Evolutionary conservation across 345 rosid genomes (phyloP).

Genomic region (Dovyalis caffra): DNA sequence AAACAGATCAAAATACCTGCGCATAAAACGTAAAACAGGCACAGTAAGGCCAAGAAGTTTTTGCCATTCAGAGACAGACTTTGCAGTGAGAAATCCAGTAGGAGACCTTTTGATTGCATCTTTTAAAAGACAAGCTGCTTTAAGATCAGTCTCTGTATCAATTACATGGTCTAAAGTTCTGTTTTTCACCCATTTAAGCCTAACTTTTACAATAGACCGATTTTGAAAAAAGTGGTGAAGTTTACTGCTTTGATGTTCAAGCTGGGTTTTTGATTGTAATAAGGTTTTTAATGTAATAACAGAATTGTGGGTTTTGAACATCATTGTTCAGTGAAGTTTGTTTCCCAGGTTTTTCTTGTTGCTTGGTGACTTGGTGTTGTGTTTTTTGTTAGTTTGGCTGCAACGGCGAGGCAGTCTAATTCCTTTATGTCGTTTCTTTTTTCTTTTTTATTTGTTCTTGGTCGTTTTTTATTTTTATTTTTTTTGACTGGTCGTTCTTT

Average conservation of each 20-base stretch:
- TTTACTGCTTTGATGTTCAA: not conserved
- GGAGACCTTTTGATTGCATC: slow-evolving; percentile 90
- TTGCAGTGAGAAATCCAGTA: slow-evolving; percentile 83
- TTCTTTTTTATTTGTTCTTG: too few species aligned
- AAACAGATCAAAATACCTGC: slow-evolving; percentile 43
- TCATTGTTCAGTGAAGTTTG: not conserved
- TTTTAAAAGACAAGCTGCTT: slow-evolving; percentile 86
- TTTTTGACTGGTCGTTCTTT: too few species aligned
- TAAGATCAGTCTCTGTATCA: slow-evolving; percentile 83
- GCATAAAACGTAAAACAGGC: slow-evolving; percentile 86
- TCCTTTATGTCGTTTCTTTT: too few species aligned
- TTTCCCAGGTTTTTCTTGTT: not conserved
- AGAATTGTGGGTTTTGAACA: slow-evolving; percentile 7
- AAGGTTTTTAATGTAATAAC: not conserved
- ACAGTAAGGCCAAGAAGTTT: slow-evolving; percentile 92
- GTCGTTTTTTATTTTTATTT: too few species aligned
- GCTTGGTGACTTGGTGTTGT: not conserved
- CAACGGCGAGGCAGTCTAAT: too few species aligned
- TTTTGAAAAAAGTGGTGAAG: slow-evolving; percentile 7
- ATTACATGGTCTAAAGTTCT: slow-evolving; percentile 77
- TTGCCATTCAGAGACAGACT: slow-evolving; percentile 88
- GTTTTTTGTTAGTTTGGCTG: too few species aligned
- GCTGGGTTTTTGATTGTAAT: not conserved
- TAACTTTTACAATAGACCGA: slow-evolving; percentile 45
- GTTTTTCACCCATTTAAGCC: slow-evolving; percentile 93